A percentile compares a stretch with the other conserved stretches of the same genome.
phyloP scores from a whole-genome alignment of 208 protist genomes.

The Herpetomonas muscarum region DNA sequence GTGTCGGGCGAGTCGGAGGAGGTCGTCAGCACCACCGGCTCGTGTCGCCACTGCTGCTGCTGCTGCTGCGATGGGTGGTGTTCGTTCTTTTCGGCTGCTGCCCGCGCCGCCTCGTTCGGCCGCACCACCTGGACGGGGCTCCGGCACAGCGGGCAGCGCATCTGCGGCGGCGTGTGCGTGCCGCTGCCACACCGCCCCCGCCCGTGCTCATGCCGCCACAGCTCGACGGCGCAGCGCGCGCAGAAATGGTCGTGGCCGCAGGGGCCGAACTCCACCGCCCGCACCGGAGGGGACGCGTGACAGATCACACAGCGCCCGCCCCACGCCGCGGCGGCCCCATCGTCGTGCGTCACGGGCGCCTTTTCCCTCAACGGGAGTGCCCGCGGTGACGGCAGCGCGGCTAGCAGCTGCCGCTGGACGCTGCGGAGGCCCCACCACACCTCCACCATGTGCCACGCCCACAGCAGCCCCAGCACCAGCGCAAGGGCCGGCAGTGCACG shows the following conservation, averaged over 20 bases:
- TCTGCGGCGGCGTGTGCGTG: slow-evolving; percentile 11
- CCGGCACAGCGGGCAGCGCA: slow-evolving; percentile 32
- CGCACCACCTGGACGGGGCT: slow-evolving; percentile 19
- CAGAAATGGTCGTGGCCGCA: slow-evolving; percentile 29
- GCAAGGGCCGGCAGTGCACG: slow-evolving; percentile 17
- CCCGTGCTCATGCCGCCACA: slow-evolving; percentile 31
- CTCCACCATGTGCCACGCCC: slow-evolving; percentile 10
- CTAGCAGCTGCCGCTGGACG: slow-evolving; percentile 3
- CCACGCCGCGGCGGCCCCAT: no score
- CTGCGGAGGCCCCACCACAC: slow-evolving; percentile 5
- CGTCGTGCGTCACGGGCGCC: no score
- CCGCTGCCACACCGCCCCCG: no score
- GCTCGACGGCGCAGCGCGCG: slow-evolving; percentile 27
- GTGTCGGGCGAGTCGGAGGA: no score
- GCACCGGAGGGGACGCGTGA: slow-evolving; percentile 6
- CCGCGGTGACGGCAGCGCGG: no score
- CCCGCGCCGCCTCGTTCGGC: no score
- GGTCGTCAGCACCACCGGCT: no score
- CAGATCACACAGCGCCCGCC: slow-evolving; percentile 23
- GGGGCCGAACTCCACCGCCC: slow-evolving; percentile 28
- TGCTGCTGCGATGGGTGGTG: slow-evolving; percentile 1
- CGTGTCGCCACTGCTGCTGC: neutral
- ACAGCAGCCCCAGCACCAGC: slow-evolving; percentile 18
- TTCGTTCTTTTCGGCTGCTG: slow-evolving; percentile 1
- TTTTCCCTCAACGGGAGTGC: no score